Conservation (phyloP, 2,329 filamentous ascomycete genomes). For the Hypoxylon sp. region DNA sequence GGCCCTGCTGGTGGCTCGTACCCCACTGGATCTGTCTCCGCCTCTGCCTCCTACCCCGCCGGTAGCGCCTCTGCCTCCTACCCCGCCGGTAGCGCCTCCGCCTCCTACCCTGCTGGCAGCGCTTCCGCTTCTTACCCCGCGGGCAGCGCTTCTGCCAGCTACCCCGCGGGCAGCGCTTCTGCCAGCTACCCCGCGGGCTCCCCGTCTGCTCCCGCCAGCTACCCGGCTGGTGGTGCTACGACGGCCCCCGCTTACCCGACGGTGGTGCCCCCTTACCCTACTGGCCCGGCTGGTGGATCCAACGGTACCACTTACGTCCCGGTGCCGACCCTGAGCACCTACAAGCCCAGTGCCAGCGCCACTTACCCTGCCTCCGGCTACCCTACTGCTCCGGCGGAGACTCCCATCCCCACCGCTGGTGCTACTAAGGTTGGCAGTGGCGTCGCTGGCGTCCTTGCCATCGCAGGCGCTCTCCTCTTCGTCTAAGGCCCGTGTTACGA, state of each 20-base stretch:
- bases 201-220: slow-evolving; percentile 17
- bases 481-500: slow-evolving; percentile 26
- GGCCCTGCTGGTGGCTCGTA: not conserved
- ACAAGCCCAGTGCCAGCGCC: slow-evolving; percentile 21
- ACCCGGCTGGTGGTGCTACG: slow-evolving; percentile 16
- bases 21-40: slow-evolving; percentile 1
- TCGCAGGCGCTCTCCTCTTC: slow-evolving; percentile 37
- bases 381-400: slow-evolving; percentile 26
- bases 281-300: slow-evolving; percentile 17
- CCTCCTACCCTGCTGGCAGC: slow-evolving; percentile 7
- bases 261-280: slow-evolving; percentile 30
- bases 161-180: slow-evolving; percentile 15
- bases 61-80: slow-evolving; percentile 6
- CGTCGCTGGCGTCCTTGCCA: slow-evolving; percentile 36
- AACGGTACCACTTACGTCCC: slow-evolving; percentile 18
- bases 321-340: slow-evolving; percentile 12
- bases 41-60: not conserved
- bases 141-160: slow-evolving; percentile 4
- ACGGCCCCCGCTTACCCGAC: slow-evolving; percentile 10
- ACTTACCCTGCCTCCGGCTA: slow-evolving; percentile 21
- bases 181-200: slow-evolving; percentile 18
- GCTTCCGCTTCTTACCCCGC: slow-evolving; percentile 4
- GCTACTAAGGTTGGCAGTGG: slow-evolving; percentile 40
- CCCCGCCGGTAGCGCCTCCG: slow-evolving; percentile 1
- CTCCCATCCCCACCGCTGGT: slow-evolving; percentile 35